phyloP scores from a whole-genome alignment of 169 alveolate species.

The Plasmodium gonderi region DNA sequence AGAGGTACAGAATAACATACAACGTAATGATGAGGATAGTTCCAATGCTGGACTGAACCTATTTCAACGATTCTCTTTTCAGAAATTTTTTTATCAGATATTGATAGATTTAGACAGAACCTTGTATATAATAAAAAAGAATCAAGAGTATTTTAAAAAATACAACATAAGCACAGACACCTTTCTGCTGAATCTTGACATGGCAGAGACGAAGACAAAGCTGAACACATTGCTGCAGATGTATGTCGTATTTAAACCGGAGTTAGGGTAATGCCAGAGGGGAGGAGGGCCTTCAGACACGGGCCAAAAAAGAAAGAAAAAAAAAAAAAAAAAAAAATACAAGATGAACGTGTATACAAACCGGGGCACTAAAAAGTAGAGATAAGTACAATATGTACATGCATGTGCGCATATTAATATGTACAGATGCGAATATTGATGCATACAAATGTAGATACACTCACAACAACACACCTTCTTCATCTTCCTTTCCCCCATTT shows the following conservation, averaged over 20 bases:
- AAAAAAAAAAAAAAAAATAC: neutral
- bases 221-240: constrained; percentile 56
- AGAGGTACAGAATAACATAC: neutral
- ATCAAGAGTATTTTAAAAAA: constrained; percentile 38
- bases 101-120: constrained; percentile 70
- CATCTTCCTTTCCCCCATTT: neutral
- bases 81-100: constrained; percentile 68
- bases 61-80: constrained; percentile 34
- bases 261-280: constrained; percentile 29
- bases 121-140: constrained; percentile 59
- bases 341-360: neutral
- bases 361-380: too few species aligned
- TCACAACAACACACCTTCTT: neutral
- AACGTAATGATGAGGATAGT: neutral
- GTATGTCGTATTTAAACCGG: constrained; percentile 72
- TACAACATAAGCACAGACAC: constrained; percentile 3
- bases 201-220: constrained; percentile 44
- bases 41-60: neutral
- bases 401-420: neutral
- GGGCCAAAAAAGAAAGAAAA: neutral
- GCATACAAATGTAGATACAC: neutral
- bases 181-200: constrained; percentile 11
- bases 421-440: neutral
- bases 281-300: neutral
- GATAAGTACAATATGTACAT: neutral